phyloP scores from a whole-genome alignment of 306 rosid genomes.

The Geum urbanum region DNA sequence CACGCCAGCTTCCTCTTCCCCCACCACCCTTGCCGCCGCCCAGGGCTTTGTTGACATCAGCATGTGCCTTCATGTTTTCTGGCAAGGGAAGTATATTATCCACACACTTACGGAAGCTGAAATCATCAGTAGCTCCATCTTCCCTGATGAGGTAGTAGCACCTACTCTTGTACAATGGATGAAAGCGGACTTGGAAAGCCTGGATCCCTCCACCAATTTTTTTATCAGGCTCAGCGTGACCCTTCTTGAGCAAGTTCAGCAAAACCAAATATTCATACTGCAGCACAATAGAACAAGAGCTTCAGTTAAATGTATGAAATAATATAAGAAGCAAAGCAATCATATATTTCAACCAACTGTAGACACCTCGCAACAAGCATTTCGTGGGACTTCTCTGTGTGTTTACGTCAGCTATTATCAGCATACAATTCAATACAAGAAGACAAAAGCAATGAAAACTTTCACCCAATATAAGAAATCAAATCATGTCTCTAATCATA shows the following conservation, averaged over 20 bases:
- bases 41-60: slow-evolving; percentile 47
- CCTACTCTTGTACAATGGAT: slow-evolving; percentile 69
- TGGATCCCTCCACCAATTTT: slow-evolving; percentile 56
- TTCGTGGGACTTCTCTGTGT: background rate
- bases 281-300: slow-evolving; percentile 21
- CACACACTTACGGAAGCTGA: slow-evolving; percentile 89
- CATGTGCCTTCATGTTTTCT: slow-evolving; percentile 51
- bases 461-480: too few species aligned
- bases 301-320: background rate
- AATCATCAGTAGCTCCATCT: slow-evolving; percentile 64
- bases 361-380: background rate
- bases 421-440: too few species aligned
- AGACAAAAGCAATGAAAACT: too few species aligned
- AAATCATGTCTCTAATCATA: too few species aligned
- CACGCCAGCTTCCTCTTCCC: slow-evolving; percentile 54
- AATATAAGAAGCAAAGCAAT: background rate
- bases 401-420: too few species aligned
- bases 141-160: slow-evolving; percentile 76
- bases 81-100: slow-evolving; percentile 79
- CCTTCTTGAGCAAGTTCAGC: slow-evolving; percentile 69
- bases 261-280: slow-evolving; percentile 73
- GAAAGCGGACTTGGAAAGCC: slow-evolving; percentile 63
- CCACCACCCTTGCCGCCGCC: slow-evolving; percentile 60
- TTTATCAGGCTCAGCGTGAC: slow-evolving; percentile 52
- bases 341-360: background rate